These are phyloP conservation scores for Prunus dulcis DNA, from an alignment of 306 rosid genomes.

Conservation along the genomic window DNA sequence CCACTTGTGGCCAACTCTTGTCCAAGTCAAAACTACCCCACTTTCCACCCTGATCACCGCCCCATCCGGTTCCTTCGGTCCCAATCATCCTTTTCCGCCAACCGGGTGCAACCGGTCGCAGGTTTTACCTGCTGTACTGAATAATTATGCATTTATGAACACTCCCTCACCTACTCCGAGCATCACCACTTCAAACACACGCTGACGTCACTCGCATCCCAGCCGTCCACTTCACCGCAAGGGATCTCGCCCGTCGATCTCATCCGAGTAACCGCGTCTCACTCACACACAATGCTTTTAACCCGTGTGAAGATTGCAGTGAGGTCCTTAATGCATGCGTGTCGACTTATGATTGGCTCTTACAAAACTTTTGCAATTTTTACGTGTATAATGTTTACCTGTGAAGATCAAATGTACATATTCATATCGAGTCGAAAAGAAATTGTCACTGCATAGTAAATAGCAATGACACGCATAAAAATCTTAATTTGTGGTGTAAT, in stretches of 20 bases:
- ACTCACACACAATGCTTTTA: not conserved
- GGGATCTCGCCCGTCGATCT: constrained; percentile 24
- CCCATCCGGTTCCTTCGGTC: not conserved
- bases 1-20: constrained; percentile 43
- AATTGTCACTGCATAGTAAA: too few relatives aligned
- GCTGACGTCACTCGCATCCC: not conserved
- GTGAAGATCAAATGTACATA: too few relatives aligned
- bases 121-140: not conserved
- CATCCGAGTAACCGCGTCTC: not conserved
- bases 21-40: constrained; percentile 35
- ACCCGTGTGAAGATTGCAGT: too few relatives aligned
- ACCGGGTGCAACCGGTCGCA: constrained; percentile 35
- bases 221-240: not conserved
- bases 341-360: not conserved
- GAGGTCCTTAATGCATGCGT: not conserved
- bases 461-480: too few relatives aligned
- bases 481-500: too few relatives aligned
- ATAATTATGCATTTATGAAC: constrained; percentile 15
- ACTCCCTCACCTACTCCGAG: constrained; percentile 14
- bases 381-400: too few relatives aligned
- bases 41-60: constrained; percentile 22
- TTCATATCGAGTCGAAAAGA: too few relatives aligned
- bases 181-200: not conserved
- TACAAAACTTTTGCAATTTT: not conserved
- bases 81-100: not conserved